Conservation (phyloP, 345 rosid genomes). For the Eucalyptus paniculata region DNA sequence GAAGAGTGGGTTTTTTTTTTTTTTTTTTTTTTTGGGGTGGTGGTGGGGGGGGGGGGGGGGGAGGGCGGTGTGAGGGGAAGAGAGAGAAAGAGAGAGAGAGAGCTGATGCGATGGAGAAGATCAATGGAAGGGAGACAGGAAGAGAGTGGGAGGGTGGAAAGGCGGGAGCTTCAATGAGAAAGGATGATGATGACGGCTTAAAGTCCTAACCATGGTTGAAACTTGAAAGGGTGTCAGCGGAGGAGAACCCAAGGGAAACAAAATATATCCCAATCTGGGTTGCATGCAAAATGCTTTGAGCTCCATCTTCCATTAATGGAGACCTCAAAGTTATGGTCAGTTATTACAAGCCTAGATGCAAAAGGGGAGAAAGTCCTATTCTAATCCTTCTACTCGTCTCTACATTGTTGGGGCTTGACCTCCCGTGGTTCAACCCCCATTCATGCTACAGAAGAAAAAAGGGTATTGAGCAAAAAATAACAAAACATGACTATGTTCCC, state of each 20-base stretch:
- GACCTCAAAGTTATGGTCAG: not conserved
- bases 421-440: not conserved
- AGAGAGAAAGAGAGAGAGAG: not conserved
- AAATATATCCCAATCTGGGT: constrained; percentile 79
- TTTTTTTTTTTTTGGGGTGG: too few species aligned
- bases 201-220: constrained; percentile 95
- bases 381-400: not conserved
- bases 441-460: not conserved
- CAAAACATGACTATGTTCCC: constrained; percentile 11
- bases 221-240: constrained; percentile 2
- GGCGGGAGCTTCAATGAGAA: not conserved
- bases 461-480: constrained; percentile 3
- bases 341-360: constrained; percentile 14
- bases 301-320: constrained; percentile 69
- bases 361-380: not conserved
- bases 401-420: not conserved
- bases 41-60: not conserved
- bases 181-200: constrained; percentile 22
- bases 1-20: too few species aligned
- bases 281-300: constrained; percentile 51
- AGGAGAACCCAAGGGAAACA: constrained; percentile 64
- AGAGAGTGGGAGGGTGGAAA: not conserved
- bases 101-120: not conserved
- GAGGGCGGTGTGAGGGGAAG: not conserved
- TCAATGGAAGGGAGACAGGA: not conserved